phyloP scores from a whole-genome alignment of 257 asterid genomes.

The Solanum paucissectum region DNA sequence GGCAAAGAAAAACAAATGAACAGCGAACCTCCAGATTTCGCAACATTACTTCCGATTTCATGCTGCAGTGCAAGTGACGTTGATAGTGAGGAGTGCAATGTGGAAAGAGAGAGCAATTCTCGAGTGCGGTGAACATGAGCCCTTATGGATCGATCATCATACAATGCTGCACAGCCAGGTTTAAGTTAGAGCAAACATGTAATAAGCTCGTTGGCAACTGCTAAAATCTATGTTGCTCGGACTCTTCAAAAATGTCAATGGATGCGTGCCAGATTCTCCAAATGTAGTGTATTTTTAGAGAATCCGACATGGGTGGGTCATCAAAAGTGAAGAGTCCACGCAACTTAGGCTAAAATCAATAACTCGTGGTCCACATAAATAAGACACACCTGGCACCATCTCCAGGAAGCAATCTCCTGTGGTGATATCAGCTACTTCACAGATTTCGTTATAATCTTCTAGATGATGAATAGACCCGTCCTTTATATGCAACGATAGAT shows the following conservation, averaged over 20 bases:
- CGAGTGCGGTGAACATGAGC: conserved; percentile 87
- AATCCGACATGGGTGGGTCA: background rate
- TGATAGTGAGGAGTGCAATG: conserved; percentile 79
- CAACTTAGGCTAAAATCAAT: background rate
- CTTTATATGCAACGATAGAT: conserved; percentile 65
- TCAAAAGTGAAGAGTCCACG: background rate
- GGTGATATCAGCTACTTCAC: conserved; percentile 92
- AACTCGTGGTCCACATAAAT: background rate
- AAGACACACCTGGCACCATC: conserved; percentile 73
- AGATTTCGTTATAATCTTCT: conserved; percentile 87
- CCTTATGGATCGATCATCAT: conserved; percentile 95
- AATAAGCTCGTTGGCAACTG: background rate
- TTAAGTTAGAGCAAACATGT: conserved; percentile 8
- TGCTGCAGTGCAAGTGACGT: conserved; percentile 77
- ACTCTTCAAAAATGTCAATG: background rate
- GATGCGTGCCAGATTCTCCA: background rate
- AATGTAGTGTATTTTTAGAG: background rate
- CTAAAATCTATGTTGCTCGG: background rate
- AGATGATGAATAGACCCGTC: conserved; percentile 70
- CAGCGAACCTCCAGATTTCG: conserved; percentile 48
- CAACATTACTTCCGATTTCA: conserved; percentile 38
- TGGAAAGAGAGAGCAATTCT: conserved; percentile 73
- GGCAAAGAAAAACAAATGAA: conserved; percentile 1
- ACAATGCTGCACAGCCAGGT: conserved; percentile 51
- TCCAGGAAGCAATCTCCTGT: conserved; percentile 76